Conservation (phyloP, 352 stramenopile genomes). For the Phytophthora parvispora region DNA sequence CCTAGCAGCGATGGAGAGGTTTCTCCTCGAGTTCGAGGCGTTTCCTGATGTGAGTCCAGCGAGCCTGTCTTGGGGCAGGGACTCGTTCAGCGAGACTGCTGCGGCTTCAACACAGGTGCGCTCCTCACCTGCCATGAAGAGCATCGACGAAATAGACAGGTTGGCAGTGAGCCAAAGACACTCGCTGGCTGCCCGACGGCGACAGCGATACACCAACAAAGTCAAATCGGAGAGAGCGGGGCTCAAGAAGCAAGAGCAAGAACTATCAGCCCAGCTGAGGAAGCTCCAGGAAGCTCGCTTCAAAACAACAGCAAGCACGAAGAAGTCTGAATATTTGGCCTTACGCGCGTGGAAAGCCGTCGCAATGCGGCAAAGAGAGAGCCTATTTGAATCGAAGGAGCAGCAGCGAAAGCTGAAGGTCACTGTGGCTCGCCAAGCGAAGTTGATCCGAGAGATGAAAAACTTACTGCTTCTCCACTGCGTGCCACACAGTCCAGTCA, state of each 20-base stretch:
- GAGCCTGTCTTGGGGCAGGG: no score
- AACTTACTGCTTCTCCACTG: background rate
- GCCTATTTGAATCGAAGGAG: slow-evolving; percentile 4
- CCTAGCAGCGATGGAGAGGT: background rate
- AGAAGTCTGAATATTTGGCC: background rate
- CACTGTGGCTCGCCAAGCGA: background rate
- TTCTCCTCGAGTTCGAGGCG: slow-evolving; percentile 1
- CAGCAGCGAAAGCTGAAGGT: slow-evolving; percentile 9
- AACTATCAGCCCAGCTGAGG: slow-evolving; percentile 2
- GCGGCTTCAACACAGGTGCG: no score
- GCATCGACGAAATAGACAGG: no score
- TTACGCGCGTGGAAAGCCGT: slow-evolving; percentile 6
- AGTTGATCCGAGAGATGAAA: slow-evolving; percentile 12
- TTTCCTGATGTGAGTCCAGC: no score
- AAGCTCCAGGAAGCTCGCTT: background rate
- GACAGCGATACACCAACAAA: slow-evolving; percentile 9
- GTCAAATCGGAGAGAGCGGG: slow-evolving; percentile 13
- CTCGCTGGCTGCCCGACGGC: background rate
- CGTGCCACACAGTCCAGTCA: background rate
- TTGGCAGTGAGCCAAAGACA: background rate
- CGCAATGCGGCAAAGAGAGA: slow-evolving; percentile 15
- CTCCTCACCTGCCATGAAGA: no score
- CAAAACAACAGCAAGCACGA: background rate
- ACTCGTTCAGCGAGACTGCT: no score
- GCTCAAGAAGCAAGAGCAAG: slow-evolving; percentile 8